Evolutionary conservation across 2,329 filamentous ascomycete genomes (phyloP).

Genomic region (Xylaria polymorpha): DNA sequence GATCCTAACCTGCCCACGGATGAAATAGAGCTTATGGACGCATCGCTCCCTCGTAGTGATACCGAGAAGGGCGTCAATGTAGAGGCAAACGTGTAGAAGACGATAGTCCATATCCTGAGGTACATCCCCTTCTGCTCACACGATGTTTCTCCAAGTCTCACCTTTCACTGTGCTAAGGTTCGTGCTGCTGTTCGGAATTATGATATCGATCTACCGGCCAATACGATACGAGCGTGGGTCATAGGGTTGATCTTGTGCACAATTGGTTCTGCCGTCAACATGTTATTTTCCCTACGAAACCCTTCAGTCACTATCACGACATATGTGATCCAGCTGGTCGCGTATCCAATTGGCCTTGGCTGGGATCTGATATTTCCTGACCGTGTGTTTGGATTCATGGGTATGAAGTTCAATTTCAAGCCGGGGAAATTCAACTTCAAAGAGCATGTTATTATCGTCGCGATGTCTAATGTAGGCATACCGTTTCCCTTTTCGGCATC

Average conservation of each 20-base stretch:
- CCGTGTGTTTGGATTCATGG: constrained; percentile 50
- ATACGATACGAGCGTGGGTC: constrained; percentile 70
- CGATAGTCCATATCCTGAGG: constrained; percentile 67
- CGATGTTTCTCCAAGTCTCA: constrained; percentile 14
- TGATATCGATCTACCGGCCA: constrained; percentile 64
- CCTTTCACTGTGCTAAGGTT: constrained; percentile 43
- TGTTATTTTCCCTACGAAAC: constrained; percentile 62
- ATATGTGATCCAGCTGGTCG: constrained; percentile 66
- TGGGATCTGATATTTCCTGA: constrained; percentile 53
- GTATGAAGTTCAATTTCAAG: constrained; percentile 55
- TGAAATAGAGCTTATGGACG: constrained; percentile 63
- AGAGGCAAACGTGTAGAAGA: constrained; percentile 62
- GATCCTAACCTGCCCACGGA: constrained; percentile 68
- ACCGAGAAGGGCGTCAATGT: constrained; percentile 58
- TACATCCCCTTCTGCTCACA: constrained; percentile 17
- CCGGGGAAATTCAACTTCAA: constrained; percentile 54
- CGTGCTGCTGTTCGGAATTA: constrained; percentile 56
- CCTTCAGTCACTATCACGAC: constrained; percentile 64
- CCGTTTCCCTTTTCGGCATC: background rate
- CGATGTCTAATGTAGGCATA: constrained; percentile 70
- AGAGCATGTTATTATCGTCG: constrained; percentile 59
- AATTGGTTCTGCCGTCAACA: constrained; percentile 67
- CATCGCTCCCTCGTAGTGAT: constrained; percentile 58
- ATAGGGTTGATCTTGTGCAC: constrained; percentile 69
- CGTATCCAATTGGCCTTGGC: constrained; percentile 59